phyloP scores from a whole-genome alignment of 2,329 filamentous ascomycete species.

The Lizonia empirigonia region DNA sequence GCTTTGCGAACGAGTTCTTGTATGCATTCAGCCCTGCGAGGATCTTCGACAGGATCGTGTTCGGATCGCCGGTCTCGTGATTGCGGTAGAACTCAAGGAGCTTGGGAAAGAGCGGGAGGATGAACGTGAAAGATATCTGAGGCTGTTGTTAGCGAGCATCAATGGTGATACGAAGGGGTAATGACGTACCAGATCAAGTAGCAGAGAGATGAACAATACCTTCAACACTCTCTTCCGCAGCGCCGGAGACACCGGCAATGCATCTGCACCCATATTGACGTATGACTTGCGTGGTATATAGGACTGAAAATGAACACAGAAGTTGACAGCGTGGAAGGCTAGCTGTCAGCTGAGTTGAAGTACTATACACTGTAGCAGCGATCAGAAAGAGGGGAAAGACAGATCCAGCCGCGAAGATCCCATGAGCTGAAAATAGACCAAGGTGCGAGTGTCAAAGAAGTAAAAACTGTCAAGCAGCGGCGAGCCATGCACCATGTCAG shows the following conservation, averaged over 20 bases:
- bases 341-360: conserved; percentile 16
- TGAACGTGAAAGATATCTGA: conserved; percentile 98
- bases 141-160: conserved; percentile 12
- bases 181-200: conserved; percentile 80
- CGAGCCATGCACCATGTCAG: conserved; percentile 15
- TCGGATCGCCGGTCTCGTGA: conserved; percentile 66
- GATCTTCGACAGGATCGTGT: conserved; percentile 77
- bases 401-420: conserved; percentile 18
- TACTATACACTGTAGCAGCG: conserved; percentile 24
- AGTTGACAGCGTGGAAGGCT: conserved; percentile 19
- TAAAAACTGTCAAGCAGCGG: conserved; percentile 6
- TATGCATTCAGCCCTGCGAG: conserved; percentile 87
- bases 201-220: conserved; percentile 85
- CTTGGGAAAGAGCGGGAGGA: conserved; percentile 92
- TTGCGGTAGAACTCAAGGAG: conserved; percentile 96
- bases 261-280: conserved; percentile 22
- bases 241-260: conserved; percentile 47
- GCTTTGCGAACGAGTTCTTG: conserved; percentile 88
- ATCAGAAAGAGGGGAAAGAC: conserved; percentile 23
- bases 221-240: conserved; percentile 79
- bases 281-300: neutral
- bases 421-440: conserved; percentile 26
- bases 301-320: conserved; percentile 1
- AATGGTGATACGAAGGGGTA: conserved; percentile 17
- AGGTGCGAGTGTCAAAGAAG: conserved; percentile 7